These are phyloP conservation scores for Aspergillus nanangensis DNA, from an alignment of 495 filamentous ascomycete genomes.

Conservation along the genomic window DNA sequence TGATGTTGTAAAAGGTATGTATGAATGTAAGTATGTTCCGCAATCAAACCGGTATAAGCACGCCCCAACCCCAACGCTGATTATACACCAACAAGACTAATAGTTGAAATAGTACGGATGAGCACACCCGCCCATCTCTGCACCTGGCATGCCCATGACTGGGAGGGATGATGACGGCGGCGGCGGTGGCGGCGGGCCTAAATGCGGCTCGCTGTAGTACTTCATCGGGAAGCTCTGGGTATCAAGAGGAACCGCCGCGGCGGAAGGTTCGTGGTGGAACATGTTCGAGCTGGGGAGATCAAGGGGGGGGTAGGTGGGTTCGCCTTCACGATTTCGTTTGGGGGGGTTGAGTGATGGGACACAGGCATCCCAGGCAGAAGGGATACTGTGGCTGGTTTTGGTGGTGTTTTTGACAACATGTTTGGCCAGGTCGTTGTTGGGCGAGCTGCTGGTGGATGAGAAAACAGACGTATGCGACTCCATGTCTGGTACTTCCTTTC, in stretches of 20 bases:
- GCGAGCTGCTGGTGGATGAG: slow-evolving; percentile 11
- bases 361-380: slow-evolving; percentile 5
- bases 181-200: slow-evolving; percentile 2
- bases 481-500: slow-evolving; percentile 16
- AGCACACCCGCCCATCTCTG: slow-evolving; percentile 16
- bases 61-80: neutral
- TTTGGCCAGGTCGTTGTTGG: slow-evolving; percentile 1
- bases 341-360: slow-evolving; percentile 7
- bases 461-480: slow-evolving; percentile 21
- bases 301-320: slow-evolving; percentile 11
- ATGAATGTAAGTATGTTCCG: neutral
- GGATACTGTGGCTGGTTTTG: slow-evolving; percentile 10
- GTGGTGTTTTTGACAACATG: neutral
- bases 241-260: slow-evolving; percentile 11
- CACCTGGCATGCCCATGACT: slow-evolving; percentile 7
- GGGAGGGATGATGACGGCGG: slow-evolving; percentile 7
- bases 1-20: too few relatives aligned
- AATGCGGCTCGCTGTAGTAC: slow-evolving; percentile 17
- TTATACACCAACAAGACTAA: slow-evolving; percentile 2
- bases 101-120: slow-evolving; percentile 32
- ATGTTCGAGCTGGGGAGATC: slow-evolving; percentile 13
- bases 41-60: neutral
- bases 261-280: slow-evolving; percentile 12
- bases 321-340: slow-evolving; percentile 19
- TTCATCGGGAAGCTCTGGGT: slow-evolving; percentile 17